Percentiles rank a stretch among this genome's conserved stretches.
Conservation (phyloP, 192 early-diverging fungal species). For the Coemansia biformis region DNA sequence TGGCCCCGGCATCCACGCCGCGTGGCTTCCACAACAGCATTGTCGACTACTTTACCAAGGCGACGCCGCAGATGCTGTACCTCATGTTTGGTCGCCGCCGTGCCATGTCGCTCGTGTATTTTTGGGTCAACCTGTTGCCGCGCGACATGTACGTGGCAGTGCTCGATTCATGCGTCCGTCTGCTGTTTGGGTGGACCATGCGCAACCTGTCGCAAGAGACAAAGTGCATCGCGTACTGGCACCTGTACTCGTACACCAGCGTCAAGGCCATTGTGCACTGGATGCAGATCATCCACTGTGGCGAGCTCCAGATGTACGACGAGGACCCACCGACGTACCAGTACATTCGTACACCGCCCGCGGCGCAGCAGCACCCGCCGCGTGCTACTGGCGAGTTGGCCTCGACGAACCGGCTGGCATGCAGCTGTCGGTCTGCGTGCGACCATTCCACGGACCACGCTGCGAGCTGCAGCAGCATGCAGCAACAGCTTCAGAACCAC, state of each 20-base stretch:
- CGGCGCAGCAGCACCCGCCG: neutral
- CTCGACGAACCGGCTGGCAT: neutral
- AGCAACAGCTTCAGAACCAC: slow-evolving; percentile 2
- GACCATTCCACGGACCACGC: neutral
- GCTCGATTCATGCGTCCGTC: slow-evolving; percentile 64
- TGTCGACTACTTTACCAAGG: slow-evolving; percentile 75
- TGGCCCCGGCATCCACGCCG: slow-evolving; percentile 88
- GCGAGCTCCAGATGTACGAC: slow-evolving; percentile 89
- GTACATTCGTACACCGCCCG: slow-evolving; percentile 33
- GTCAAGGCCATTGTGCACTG: slow-evolving; percentile 91
- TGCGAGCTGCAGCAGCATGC: neutral
- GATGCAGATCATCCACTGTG: slow-evolving; percentile 91
- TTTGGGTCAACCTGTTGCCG: slow-evolving; percentile 79
- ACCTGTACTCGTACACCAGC: slow-evolving; percentile 84
- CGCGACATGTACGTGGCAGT: slow-evolving; percentile 67
- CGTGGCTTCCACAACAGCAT: slow-evolving; percentile 72
- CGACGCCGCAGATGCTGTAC: slow-evolving; percentile 81
- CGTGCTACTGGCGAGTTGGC: neutral
- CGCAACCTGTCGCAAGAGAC: slow-evolving; percentile 62
- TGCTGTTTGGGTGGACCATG: slow-evolving; percentile 82
- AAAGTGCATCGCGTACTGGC: slow-evolving; percentile 76
- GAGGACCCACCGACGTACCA: slow-evolving; percentile 60
- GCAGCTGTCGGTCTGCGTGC: neutral
- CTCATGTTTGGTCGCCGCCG: slow-evolving; percentile 83
- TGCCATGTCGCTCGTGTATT: slow-evolving; percentile 68